phyloP scores from a whole-genome alignment of 305 asterid species.

The Solanum aculeatissimum region DNA sequence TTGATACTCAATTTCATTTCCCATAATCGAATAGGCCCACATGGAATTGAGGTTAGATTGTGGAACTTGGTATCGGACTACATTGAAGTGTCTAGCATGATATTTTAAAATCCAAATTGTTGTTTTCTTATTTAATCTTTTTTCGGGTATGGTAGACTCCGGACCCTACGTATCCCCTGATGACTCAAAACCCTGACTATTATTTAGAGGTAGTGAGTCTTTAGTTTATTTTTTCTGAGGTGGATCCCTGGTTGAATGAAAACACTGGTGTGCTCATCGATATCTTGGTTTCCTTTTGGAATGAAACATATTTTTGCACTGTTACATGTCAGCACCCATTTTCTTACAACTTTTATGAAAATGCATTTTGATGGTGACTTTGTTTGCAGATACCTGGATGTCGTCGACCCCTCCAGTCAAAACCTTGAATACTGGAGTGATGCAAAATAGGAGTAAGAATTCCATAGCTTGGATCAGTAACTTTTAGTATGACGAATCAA shows the following conservation, averaged over 20 bases:
- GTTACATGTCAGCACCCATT: background rate
- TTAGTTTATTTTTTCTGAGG: too few relatives aligned
- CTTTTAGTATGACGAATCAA: background rate
- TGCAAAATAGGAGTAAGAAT: background rate
- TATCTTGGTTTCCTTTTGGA: background rate
- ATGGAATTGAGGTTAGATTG: slow-evolving; percentile 66
- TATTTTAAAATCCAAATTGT: background rate
- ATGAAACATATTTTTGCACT: background rate
- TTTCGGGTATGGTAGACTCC: background rate
- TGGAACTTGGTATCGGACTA: background rate
- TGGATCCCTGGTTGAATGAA: too few relatives aligned
- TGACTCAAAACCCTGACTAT: background rate
- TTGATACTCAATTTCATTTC: slow-evolving; percentile 61
- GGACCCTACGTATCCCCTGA: background rate
- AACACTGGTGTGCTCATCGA: background rate
- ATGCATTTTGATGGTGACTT: background rate
- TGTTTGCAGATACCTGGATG: slow-evolving; percentile 72
- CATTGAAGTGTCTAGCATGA: background rate
- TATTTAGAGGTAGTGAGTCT: background rate
- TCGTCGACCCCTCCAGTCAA: slow-evolving; percentile 22
- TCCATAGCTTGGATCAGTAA: background rate
- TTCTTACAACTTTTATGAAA: background rate
- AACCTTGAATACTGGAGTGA: slow-evolving; percentile 1
- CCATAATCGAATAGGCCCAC: slow-evolving; percentile 71
- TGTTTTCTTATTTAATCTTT: background rate